Percentiles rank a stretch among this genome's conserved stretches.
These are phyloP conservation scores for Fistulinella prunicolor DNA, from an alignment of 768 basidiomycete species.

Conservation along the genomic window DNA sequence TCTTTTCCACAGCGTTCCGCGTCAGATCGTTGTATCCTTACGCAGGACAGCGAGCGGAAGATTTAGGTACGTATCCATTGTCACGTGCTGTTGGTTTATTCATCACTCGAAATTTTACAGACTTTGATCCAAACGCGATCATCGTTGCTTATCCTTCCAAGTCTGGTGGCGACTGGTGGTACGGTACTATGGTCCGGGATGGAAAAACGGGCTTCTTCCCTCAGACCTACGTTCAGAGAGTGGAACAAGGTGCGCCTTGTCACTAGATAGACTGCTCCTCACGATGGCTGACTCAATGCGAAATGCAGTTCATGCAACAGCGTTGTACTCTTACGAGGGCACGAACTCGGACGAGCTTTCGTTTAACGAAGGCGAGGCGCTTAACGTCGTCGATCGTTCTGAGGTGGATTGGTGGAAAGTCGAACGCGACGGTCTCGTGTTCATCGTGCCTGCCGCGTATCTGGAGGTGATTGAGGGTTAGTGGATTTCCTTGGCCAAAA, in stretches of 20 bases:
- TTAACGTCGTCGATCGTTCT: slow-evolving; percentile 76
- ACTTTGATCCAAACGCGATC: slow-evolving; percentile 77
- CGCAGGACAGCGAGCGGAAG: slow-evolving; percentile 82
- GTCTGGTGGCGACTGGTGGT: slow-evolving; percentile 90
- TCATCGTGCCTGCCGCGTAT: slow-evolving; percentile 91
- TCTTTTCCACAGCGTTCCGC: slow-evolving; percentile 51
- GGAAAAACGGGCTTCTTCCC: slow-evolving; percentile 88
- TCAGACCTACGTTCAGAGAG: slow-evolving; percentile 75
- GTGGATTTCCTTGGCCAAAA: slow-evolving; percentile 45
- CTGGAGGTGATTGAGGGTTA: slow-evolving; percentile 88
- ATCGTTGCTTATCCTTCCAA: slow-evolving; percentile 84
- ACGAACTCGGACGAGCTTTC: slow-evolving; percentile 77
- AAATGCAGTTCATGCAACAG: slow-evolving; percentile 62
- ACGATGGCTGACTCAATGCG: slow-evolving; percentile 21
- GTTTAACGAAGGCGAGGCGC: slow-evolving; percentile 74
- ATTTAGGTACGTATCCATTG: slow-evolving; percentile 56
- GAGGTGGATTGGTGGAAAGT: slow-evolving; percentile 97
- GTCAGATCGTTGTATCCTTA: slow-evolving; percentile 84
- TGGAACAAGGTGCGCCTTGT: slow-evolving; percentile 51
- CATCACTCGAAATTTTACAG: slow-evolving; percentile 37
- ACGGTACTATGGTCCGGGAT: slow-evolving; percentile 63
- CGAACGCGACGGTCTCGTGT: slow-evolving; percentile 80
- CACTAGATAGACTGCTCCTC: not conserved
- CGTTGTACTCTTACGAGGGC: slow-evolving; percentile 75
- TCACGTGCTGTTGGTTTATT: not conserved